phyloP scores from a whole-genome alignment of 768 basidiomycete genomes.

The Leccinum obscurum region DNA sequence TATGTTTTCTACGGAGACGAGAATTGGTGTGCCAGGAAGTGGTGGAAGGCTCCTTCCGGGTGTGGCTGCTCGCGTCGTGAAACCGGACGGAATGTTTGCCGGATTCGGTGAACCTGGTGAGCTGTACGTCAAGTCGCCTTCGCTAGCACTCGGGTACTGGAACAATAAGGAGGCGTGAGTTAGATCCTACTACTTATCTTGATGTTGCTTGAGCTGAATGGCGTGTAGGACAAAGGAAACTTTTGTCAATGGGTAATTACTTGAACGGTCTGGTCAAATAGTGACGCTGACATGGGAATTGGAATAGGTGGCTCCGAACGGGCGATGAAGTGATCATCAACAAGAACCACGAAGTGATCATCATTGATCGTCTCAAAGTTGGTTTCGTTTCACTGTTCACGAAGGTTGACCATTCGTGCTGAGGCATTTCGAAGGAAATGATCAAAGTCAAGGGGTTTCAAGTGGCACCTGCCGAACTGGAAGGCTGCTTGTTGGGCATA shows the following conservation, averaged over 20 bases:
- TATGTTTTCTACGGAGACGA: constrained; percentile 48
- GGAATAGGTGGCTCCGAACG: constrained; percentile 76
- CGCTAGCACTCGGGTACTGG: constrained; percentile 44
- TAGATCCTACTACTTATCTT: not conserved
- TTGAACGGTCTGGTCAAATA: constrained; percentile 19
- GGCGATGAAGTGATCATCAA: constrained; percentile 64
- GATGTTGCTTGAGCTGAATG: constrained; percentile 30
- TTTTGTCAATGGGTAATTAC: constrained; percentile 60
- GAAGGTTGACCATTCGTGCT: not conserved
- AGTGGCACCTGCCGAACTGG: constrained; percentile 73
- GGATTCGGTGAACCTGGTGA: constrained; percentile 61
- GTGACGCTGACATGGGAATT: constrained; percentile 1
- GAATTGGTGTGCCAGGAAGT: constrained; percentile 54
- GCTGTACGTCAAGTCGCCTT: constrained; percentile 46
- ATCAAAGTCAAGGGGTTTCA: constrained; percentile 73
- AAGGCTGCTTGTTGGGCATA: constrained; percentile 64
- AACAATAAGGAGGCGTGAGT: constrained; percentile 65
- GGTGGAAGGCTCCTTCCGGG: constrained; percentile 54
- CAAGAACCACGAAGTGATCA: constrained; percentile 54
- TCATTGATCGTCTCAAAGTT: constrained; percentile 66
- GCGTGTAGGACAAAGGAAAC: constrained; percentile 59
- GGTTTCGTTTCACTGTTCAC: not conserved
- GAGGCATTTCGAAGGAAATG: constrained; percentile 47
- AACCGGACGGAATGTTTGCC: constrained; percentile 55
- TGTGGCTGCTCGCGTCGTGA: constrained; percentile 53